Evolutionary conservation across 306 rosid species (phyloP), one percentile per base, ranked within the genome.

Genomic region (Styphnolobium japonicum): DNA sequence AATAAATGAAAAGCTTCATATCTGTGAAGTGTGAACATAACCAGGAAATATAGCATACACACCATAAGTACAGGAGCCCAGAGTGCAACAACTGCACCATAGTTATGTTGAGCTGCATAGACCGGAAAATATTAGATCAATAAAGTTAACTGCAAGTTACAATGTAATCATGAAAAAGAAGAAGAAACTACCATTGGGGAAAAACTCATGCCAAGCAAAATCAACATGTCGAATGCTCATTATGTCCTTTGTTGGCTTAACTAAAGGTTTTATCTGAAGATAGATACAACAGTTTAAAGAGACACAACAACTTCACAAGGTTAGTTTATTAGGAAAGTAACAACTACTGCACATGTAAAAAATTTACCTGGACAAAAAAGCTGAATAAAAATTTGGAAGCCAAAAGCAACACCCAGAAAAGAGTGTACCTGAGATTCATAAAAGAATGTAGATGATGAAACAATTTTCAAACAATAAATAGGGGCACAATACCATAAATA

Each of bases 121-220:
- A 78, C 52, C 53, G 60, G 71, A 68, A 68, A 61, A 68, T 33
- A 25, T 72, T 80, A 83, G 83, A 87, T 40, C 75, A 48, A 75
- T 46, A 86, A 63, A 78, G 53, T 27, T 27, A 62, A 65, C 34
- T 57, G 37, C 36, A 39, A 29, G 40, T 18, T 66, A 37, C 29
- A 78, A 29, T 18, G 46, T 42, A 71, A 42, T 63, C 48, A 39
- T 53, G 61, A 75, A 75, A 75, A 79, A 69, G 46, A 64, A 14
- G 64, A 60, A 72, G 73, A 78, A 34, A 70, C 69, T 87, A 95
- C 99, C 99, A 6, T 82, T 12, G 40, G 99, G 99, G 71, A 93
- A 93, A 87, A 95, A 91, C 85, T 89, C 98, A 80, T 95, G 99
- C 99, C 99, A 95, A 58, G 86, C 86, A 76, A 63, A 95, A n/a